phyloP scores from a whole-genome alignment of 257 asterid species.

The Solanum chmielewskii region DNA sequence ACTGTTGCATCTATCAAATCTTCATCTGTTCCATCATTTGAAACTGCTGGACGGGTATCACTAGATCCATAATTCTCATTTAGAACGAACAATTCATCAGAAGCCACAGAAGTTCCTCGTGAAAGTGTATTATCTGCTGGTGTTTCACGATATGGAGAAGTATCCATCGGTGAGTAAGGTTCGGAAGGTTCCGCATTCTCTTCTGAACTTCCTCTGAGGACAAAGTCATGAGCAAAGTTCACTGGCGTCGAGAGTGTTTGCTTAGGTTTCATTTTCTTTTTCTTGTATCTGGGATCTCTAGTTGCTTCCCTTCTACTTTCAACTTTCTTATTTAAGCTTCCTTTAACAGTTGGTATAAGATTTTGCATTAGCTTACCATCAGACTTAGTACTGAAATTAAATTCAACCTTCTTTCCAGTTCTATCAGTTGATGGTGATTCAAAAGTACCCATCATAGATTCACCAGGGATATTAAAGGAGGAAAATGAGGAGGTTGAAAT shows the following conservation, averaged over 20 bases:
- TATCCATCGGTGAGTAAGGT: conserved; percentile 90
- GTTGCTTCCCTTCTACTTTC: conserved; percentile 52
- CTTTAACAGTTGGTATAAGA: conserved; percentile 45
- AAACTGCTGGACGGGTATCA: conserved; percentile 24
- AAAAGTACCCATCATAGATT: conserved; percentile 16
- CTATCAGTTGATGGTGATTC: conserved; percentile 24
- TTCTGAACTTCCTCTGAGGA: conserved; percentile 24
- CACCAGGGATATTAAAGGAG: conserved; percentile 14
- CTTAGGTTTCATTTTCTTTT: conserved; percentile 67
- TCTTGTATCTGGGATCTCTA: conserved; percentile 47
- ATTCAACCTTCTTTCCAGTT: conserved; percentile 41
- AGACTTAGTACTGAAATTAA: conserved; percentile 38
- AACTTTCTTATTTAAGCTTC: conserved; percentile 34
- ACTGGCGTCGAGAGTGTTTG: conserved; percentile 26
- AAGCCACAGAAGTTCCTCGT: conserved; percentile 65
- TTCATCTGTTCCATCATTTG: conserved; percentile 38
- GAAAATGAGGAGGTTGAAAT: conserved; percentile 21
- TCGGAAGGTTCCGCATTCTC: conserved; percentile 41
- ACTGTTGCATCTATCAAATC: conserved; percentile 37
- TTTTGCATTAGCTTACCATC: conserved; percentile 19
- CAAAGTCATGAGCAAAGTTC: conserved; percentile 35
- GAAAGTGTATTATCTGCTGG: conserved; percentile 30
- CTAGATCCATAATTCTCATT: conserved; percentile 35
- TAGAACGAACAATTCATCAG: conserved; percentile 41
- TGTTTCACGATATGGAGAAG: conserved; percentile 74